Evolutionary conservation across 2,329 filamentous ascomycete genomes (phyloP), one percentile per base, ranked within the genome.

Genomic region (Tolypocladium pustulatum): DNA sequence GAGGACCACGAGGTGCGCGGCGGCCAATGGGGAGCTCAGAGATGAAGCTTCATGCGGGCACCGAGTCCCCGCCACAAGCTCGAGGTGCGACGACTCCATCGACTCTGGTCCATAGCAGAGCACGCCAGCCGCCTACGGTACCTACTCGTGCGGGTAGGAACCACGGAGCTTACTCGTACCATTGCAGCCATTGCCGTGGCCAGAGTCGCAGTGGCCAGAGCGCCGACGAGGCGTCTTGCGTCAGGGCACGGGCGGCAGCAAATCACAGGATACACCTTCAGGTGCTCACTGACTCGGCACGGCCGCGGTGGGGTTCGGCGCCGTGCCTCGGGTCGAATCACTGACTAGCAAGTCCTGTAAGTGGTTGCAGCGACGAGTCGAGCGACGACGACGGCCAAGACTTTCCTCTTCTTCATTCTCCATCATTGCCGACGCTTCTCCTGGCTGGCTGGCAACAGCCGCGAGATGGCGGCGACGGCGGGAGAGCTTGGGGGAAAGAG

Each of bases 271-370:
- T 53, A 36, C 52, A 36, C 53, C 54, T 12, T 25, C 37, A 22
- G 27, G 12, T 43, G 41, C 49, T 27, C 46, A 62, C 57, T 61
- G 60, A 61, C 58, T 61, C 60, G 53, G 55, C 46, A 57, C 57
- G 53, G 60, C 56, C 60, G 54, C 51, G 56, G 58, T 25, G 49
- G 43, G 56, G 34, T 30, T 12, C 36, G 54, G 13, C 49, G 30
- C 49, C 30, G 38, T 41, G 37, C 54, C 54, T 55, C 36, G 54
- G 54, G 37, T 41, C 54, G 54, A 55, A 55, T 41, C 37, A 32
- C 25, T 40, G 37, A 40, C 36, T 41, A 52, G 49, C 30, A 34
- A 34, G 49, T 13, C 49, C 10, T n/a, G 49, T 34, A 52, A 22
- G 49, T 34, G 49, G 49, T 34, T 22, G 49, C 27, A 12, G 25